A percentile compares a stretch with the other conserved stretches of the same genome.
phyloP scores from a whole-genome alignment of 225 moss, liverwort and hornwort genomes.

The Bryoerythrophyllum caledonicum region DNA sequence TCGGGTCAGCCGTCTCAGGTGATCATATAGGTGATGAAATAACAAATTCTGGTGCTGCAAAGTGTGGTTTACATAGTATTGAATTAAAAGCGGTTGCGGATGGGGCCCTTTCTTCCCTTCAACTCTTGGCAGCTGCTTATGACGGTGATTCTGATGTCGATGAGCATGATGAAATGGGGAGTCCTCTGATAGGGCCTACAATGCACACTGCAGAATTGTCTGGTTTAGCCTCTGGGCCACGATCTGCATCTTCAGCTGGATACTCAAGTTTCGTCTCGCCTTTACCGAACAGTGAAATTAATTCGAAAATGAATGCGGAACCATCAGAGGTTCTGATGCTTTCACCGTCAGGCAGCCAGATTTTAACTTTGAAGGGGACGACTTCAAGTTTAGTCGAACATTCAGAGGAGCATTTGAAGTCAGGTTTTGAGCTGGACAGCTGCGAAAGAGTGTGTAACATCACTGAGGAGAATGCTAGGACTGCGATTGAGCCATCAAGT shows the following conservation, averaged over 20 bases:
- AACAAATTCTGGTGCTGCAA: constrained; percentile 17
- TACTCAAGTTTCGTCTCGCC: constrained; percentile 20
- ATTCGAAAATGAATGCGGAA: constrained; percentile 22
- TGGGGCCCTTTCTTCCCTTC: constrained; percentile 62
- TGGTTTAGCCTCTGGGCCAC: background rate
- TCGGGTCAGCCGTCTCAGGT: constrained; percentile 27
- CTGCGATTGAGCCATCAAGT: constrained; percentile 23
- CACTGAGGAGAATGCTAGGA: constrained; percentile 21
- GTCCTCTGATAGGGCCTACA: constrained; percentile 16
- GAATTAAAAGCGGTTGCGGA: constrained; percentile 22
- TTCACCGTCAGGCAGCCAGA: constrained; percentile 27
- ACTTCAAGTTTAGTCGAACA: constrained; percentile 21
- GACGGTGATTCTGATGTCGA: constrained; percentile 76
- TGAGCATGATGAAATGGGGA: constrained; percentile 30
- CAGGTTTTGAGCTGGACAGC: constrained; percentile 30
- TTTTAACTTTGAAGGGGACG: constrained; percentile 19
- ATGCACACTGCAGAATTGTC: constrained; percentile 14
- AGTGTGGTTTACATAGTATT: constrained; percentile 4
- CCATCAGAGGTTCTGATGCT: constrained; percentile 25
- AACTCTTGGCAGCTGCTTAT: constrained; percentile 79
- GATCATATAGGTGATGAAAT: constrained; percentile 17
- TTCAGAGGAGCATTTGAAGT: constrained; percentile 35
- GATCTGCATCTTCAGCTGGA: constrained; percentile 7
- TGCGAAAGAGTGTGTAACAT: constrained; percentile 19
- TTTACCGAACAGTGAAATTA: constrained; percentile 22